Evolutionary conservation across 208 protist genomes (phyloP).

Genomic region (Herpetomonas tarakana): DNA sequence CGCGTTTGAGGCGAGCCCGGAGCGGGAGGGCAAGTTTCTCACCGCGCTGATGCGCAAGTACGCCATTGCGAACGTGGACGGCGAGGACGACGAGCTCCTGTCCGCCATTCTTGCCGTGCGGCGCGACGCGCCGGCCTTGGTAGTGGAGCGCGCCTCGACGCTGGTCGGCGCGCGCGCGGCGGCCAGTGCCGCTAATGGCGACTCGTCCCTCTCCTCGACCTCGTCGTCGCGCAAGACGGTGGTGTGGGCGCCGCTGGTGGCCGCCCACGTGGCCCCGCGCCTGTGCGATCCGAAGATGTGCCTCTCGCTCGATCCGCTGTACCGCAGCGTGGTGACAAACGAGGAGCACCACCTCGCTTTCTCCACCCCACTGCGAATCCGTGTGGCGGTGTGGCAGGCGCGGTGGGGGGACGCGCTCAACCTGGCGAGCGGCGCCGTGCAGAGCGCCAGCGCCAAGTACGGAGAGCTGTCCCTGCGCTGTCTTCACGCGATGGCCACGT

Average conservation of each 20-base stretch:
- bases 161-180: conserved; percentile 26
- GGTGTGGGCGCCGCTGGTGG: conserved; percentile 32
- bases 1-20: conserved; percentile 13
- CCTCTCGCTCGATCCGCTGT: conserved; percentile 14
- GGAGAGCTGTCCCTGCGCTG: conserved; percentile 16
- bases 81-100: conserved; percentile 26
- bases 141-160: conserved; percentile 27
- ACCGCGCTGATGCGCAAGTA: conserved; percentile 35
- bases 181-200: background rate
- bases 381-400: conserved; percentile 26
- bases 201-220: background rate
- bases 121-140: conserved; percentile 9
- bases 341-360: conserved; percentile 21
- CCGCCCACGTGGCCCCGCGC: conserved; percentile 24
- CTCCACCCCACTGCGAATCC: conserved; percentile 18
- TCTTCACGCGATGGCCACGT: conserved; percentile 18
- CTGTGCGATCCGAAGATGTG: conserved; percentile 22
- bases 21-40: conserved; percentile 15
- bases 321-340: conserved; percentile 7
- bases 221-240: conserved; percentile 14
- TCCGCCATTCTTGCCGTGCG: conserved; percentile 10
- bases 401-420: conserved; percentile 14
- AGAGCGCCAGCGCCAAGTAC: conserved; percentile 5
- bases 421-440: conserved; percentile 10
- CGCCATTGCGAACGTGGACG: conserved; percentile 22